Evolutionary conservation across 1,139 yeast species (phyloP), one percentile per base, ranked within the genome.

Genomic region (Debaryomyces nepalensis): DNA sequence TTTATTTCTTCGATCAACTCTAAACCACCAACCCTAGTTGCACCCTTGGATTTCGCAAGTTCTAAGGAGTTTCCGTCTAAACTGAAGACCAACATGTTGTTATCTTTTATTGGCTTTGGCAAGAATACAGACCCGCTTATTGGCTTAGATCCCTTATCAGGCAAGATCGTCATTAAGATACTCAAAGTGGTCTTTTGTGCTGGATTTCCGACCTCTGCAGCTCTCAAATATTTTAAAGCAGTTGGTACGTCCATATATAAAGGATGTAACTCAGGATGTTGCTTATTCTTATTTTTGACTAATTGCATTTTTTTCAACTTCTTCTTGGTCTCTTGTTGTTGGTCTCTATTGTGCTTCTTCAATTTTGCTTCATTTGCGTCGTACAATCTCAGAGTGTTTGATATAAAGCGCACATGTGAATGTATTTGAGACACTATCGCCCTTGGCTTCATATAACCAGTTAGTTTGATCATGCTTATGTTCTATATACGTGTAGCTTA

Each of bases 201-300:
- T 2, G 93, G 81, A 55, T 87, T 81, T 4, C 98, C 98, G 4
- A 89, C 95, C 63, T 90, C 97, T 4, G 91, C 81, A 0, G 98
- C 96, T 50, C 97, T 75, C 44, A 93, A 61, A 57, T 84, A 90
- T 56, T 85, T 77, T 61, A 90, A 64, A 1, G 97, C 98, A 15
- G 70, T 64, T 9, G 87, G 79, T 9, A 88, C 74, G 35, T 81
- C 83, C 85, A 87, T 82, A 59, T 82, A 85, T 40, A 86, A 68
- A 1, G 90, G 88, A 45, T 76, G 78, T 14, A 60, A 54, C 36
- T 62, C 61, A 1, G 87, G 79, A 2, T 80, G 74, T 44, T 64
- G 69, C 45, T 73, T 75, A 41, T 77, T 75, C 48, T 63, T 59
- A 22, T 58, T 52, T 49, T 70, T 69, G 44, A 63, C 58, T 40